Conservation (phyloP, 345 rosid genomes). For the Chamaenerion angustifolium region DNA sequence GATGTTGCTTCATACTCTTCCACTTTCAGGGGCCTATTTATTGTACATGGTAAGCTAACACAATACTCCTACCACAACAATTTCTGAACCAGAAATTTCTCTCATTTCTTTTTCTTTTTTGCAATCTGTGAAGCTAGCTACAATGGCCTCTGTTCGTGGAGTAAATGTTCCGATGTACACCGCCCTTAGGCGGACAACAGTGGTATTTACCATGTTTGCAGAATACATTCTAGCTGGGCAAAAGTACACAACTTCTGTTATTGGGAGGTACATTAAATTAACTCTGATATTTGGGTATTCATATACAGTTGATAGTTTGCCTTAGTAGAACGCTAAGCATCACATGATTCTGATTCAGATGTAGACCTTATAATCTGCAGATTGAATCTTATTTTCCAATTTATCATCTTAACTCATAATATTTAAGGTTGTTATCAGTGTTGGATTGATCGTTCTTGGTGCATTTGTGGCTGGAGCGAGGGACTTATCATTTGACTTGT, state of each 20-base stretch:
- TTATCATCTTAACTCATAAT: constrained; percentile 28
- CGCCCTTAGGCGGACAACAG: constrained; percentile 89
- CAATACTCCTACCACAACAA: not conserved
- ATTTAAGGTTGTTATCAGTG: constrained; percentile 59
- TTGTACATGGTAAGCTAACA: constrained; percentile 65
- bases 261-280: constrained; percentile 44
- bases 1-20: constrained; percentile 65
- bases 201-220: constrained; percentile 84
- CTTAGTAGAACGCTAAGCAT: not conserved
- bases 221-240: constrained; percentile 77
- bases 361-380: too few species aligned
- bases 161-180: constrained; percentile 99
- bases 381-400: constrained; percentile 15
- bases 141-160: constrained; percentile 92
- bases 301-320: constrained; percentile 2
- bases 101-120: constrained; percentile 7
- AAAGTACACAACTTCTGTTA: constrained; percentile 49
- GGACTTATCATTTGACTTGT: constrained; percentile 83
- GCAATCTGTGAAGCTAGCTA: constrained; percentile 55
- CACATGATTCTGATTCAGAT: too few species aligned
- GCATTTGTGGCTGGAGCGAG: constrained; percentile 94
- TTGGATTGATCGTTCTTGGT: constrained; percentile 75
- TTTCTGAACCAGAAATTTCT: not conserved
- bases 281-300: not conserved
- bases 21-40: constrained; percentile 68